Evolutionary conservation across 306 rosid genomes (phyloP).

Genomic region (Hippophae tibetana): DNA sequence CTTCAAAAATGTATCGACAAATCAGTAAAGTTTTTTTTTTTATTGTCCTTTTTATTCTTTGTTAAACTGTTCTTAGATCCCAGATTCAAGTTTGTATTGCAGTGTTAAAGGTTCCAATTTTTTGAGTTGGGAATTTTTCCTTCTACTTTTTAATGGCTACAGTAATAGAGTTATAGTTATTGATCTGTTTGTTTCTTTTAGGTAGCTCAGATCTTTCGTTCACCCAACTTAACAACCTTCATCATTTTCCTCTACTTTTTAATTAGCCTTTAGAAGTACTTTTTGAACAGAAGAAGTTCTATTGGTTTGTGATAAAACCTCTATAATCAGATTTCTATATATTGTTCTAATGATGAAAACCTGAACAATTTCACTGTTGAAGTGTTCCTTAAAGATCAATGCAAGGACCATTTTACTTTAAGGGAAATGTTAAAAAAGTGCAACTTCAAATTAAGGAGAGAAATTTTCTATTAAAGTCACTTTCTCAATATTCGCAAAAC

Average conservation of each 20-base stretch:
- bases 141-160: slow-evolving; percentile 10
- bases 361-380: neutral
- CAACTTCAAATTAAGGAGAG: slow-evolving; percentile 19
- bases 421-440: slow-evolving; percentile 18
- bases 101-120: slow-evolving; percentile 10
- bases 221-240: no score
- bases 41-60: neutral
- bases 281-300: no score
- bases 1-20: slow-evolving; percentile 38
- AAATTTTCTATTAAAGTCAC: slow-evolving; percentile 18
- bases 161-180: neutral
- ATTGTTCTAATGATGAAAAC: neutral
- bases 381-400: slow-evolving; percentile 18
- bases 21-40: slow-evolving; percentile 16
- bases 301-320: neutral
- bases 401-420: slow-evolving; percentile 32
- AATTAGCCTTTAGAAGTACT: no score
- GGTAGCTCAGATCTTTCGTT: no score
- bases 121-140: slow-evolving; percentile 15
- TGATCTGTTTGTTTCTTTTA: neutral
- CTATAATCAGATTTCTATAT: neutral
- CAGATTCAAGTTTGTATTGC: no score
- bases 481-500: neutral
- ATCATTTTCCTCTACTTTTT: no score
- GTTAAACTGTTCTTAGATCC: slow-evolving; percentile 2